Percentiles rank a stretch among this genome's conserved stretches.
Conservation (phyloP, 176 grass and related monocot species). For the Oryza coarctata region DNA sequence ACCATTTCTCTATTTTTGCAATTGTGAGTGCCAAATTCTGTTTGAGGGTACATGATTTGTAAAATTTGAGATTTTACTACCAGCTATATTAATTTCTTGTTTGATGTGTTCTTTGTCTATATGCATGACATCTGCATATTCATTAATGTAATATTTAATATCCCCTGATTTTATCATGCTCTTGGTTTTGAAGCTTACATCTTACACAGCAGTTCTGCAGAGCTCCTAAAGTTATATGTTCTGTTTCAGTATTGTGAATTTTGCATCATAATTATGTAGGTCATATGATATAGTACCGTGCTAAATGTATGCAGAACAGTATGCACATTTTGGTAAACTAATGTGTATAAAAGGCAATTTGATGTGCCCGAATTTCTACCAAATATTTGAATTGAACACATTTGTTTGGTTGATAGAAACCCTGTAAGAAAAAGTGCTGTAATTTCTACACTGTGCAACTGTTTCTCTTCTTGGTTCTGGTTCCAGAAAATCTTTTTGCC, state of each 20-base stretch:
- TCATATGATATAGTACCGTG: not conserved
- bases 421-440: too few species aligned
- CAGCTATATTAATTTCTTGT: not conserved
- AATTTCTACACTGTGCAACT: not conserved
- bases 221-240: not conserved
- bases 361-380: not conserved
- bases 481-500: not conserved
- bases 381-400: not conserved
- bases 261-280: not conserved
- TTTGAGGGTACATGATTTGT: not conserved
- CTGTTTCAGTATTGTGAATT: not conserved
- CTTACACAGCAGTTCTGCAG: not conserved
- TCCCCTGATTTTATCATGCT: not conserved
- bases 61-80: not conserved
- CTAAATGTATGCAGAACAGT: not conserved
- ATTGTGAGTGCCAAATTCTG: not conserved
- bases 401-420: not conserved
- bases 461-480: not conserved
- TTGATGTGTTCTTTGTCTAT: not conserved
- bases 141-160: not conserved
- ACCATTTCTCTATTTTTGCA: not conserved
- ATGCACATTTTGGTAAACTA: not conserved
- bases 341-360: not conserved
- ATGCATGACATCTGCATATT: not conserved
- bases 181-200: not conserved